phyloP scores from a whole-genome alignment of 2,329 filamentous ascomycete species.

The Dendryphion nanum region DNA sequence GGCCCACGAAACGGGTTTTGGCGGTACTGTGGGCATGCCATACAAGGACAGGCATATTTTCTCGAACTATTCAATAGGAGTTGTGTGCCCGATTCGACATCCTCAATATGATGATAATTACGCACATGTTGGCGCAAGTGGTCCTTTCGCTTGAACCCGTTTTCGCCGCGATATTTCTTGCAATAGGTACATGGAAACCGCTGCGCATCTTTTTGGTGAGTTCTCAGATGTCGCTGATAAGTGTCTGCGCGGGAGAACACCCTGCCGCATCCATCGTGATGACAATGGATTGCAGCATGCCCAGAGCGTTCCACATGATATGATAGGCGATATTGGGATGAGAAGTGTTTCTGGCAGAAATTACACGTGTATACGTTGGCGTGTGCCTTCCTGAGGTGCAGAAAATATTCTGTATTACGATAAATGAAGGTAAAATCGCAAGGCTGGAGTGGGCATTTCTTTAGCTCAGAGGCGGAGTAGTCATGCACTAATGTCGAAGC shows the following conservation, averaged over 20 bases:
- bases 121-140: conserved; percentile 40
- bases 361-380: conserved; percentile 5
- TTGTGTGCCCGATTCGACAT: no score
- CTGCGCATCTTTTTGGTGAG: conserved; percentile 5
- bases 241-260: conserved; percentile 10
- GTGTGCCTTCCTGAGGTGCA: not conserved
- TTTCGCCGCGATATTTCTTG: conserved; percentile 28
- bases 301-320: conserved; percentile 5
- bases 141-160: conserved; percentile 39
- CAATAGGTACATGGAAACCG: conserved; percentile 33
- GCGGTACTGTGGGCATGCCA: no score
- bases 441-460: not conserved
- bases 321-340: not conserved
- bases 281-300: conserved; percentile 10
- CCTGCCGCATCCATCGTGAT: conserved; percentile 7
- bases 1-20: no score
- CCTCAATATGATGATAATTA: conserved; percentile 37
- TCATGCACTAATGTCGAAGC: no score
- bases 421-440: conserved; percentile 1
- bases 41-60: no score
- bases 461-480: no score
- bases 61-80: no score
- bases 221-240: conserved; percentile 7
- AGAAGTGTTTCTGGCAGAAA: conserved; percentile 5
- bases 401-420: no score